Evolutionary conservation across 306 rosid species (phyloP), one percentile per base, ranked within the genome.

Genomic region (Vachellia pachyceras): DNA sequence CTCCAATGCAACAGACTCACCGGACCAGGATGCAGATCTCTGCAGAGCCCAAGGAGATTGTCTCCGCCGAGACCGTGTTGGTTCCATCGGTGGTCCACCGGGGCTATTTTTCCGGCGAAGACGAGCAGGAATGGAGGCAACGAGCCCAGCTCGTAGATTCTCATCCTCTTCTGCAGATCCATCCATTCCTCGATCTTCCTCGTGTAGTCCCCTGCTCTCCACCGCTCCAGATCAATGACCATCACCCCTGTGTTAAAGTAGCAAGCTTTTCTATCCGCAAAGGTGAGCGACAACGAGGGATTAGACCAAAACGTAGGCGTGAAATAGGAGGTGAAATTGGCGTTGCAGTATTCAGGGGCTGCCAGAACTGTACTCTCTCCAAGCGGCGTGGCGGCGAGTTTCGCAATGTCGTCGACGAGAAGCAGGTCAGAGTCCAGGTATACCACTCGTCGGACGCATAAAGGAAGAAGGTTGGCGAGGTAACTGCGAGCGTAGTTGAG

Each of bases 1-100:
- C 97, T 95, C 98, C 98, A 95, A 89, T 95, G 98, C 88, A 95
- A 82, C 14, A 95, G 85, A 75, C 98, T 95, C 29, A 92, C 98
- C 0, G 97, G 91, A 5, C 97, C 98, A 1, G 97, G 90, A 72
- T 96, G 99, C 10, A 96, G 87, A 82, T 90, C 70, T 37, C 97
- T 75, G 72, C 98, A 95, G 0, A 95, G 86, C 1, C 97, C 98
- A 0, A 92, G 39, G 47, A 85, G 91, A 71, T 95, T 95, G n/a
- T 95, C 98, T 1, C 98, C 98, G 0, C 98, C 98, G 1, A 92
- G 88, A 0, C 98, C 98, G 36, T 95, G 98, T 14, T 95, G 98
- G 83, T 95, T 95, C 98, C 98, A 95, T 23, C 87, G 82, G 84
- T 95, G 97, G 75, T 91, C 88, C 63, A 95, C 98, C 0, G 92